Evolutionary conservation across 2,329 filamentous ascomycete genomes (phyloP), one percentile per base, ranked within the genome.

Genomic region (Fusarium sp.): DNA sequence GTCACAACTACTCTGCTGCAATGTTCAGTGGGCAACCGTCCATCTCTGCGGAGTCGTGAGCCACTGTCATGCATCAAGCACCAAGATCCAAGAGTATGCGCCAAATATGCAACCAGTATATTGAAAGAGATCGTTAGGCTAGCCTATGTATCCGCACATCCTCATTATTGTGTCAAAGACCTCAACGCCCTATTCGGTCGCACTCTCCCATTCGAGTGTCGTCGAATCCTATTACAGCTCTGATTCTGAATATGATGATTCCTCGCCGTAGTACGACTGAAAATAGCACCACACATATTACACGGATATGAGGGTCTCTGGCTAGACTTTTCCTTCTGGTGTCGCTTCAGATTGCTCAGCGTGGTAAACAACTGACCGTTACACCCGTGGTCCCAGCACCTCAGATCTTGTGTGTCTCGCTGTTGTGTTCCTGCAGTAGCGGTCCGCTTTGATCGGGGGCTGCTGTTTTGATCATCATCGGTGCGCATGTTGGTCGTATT

Each of bases 351-450:
- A 20, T 60, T 60, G 41, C 48, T 60, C 17, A 54, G 37, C 13
- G 56, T 60, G 14, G 56, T 60, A 41, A 60, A 60, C 17, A 33
- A 12, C 37, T 53, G 56, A 10, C 56, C 56, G 37, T 54, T 42
- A 26, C 56, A 60, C 32, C 56, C 56, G 30, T 60, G 56, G 30
- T 60, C 56, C 56, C 56, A 60, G 5, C 56, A 60, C 15, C 56
- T 32, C 17, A 60, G 48, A 35, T 60, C 56, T 17, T n/a, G 40
- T 17, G 40, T 6, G 7, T 56, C 53, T 1, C 41, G 30, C 27
- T 44, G 35, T 11, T 50, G 27, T 32, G 40, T 32, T 20, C 40
- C 30, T 56, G 53, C 53, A 35, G 40, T 56, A n/a, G 53, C n/a
- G 38, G 53, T 17, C 46, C 40, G 48, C 32, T 52, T 52, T 20